Evolutionary conservation across 495 filamentous ascomycete genomes (phyloP).

Genomic region (Aspergillus steynii): DNA sequence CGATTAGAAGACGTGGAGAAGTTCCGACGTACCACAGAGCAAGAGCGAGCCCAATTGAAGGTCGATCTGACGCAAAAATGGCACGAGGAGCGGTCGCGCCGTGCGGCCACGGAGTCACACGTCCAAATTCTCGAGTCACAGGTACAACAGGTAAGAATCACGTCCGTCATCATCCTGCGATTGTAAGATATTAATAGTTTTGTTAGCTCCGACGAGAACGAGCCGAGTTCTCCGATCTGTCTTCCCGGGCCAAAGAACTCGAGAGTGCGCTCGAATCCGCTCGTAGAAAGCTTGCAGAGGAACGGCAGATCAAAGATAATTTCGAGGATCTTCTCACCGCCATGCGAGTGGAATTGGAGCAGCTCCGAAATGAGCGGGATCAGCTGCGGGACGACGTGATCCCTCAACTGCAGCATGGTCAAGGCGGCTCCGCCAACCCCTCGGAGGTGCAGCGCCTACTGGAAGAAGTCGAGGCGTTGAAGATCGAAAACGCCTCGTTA

Average conservation of each 20-base stretch:
- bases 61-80: constrained; percentile 79
- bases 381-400: constrained; percentile 86
- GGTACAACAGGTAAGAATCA: constrained; percentile 55
- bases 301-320: constrained; percentile 85
- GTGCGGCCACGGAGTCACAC: constrained; percentile 76
- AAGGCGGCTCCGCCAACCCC: constrained; percentile 53
- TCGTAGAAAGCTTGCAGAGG: constrained; percentile 77
- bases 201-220: constrained; percentile 49
- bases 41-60: constrained; percentile 85
- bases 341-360: constrained; percentile 77
- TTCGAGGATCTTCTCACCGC: constrained; percentile 88
- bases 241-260: constrained; percentile 61
- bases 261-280: constrained; percentile 79
- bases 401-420: constrained; percentile 71
- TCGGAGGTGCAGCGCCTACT: constrained; percentile 71
- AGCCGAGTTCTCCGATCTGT: constrained; percentile 41
- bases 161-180: background rate
- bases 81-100: constrained; percentile 75
- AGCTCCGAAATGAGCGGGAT: constrained; percentile 83
- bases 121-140: constrained; percentile 77
- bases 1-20: constrained; percentile 82
- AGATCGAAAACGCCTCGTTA: constrained; percentile 53
- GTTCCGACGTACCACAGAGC: constrained; percentile 79
- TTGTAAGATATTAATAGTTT: background rate
- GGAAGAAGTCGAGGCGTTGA: constrained; percentile 65